phyloP scores from a whole-genome alignment of 768 basidiomycete genomes.

The Phlebiopsis flavidoalba region DNA sequence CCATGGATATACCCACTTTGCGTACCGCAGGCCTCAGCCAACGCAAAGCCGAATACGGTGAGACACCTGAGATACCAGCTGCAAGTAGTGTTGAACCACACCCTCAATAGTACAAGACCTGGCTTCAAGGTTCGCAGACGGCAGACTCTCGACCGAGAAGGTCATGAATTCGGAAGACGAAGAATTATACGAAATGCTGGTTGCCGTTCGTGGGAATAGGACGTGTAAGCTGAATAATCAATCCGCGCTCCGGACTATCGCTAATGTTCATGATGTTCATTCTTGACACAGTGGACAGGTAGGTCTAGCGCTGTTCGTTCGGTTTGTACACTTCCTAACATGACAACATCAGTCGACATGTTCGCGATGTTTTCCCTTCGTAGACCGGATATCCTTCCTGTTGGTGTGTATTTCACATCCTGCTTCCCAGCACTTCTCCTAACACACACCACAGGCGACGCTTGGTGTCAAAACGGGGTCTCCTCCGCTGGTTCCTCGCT shows the following conservation, averaged over 20 bases:
- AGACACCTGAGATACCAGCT: conserved; percentile 14
- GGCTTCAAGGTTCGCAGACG: conserved; percentile 75
- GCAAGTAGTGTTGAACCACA: background rate
- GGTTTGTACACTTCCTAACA: conserved; percentile 1
- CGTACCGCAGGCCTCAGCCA: conserved; percentile 72
- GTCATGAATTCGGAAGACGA: conserved; percentile 70
- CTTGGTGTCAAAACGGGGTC: conserved; percentile 77
- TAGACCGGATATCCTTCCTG: conserved; percentile 75
- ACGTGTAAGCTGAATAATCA: conserved; percentile 34
- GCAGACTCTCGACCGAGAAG: conserved; percentile 69
- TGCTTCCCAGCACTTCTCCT: conserved; percentile 2
- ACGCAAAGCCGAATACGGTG: conserved; percentile 90
- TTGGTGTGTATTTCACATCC: conserved; percentile 33
- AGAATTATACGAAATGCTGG: conserved; percentile 68
- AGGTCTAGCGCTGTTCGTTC: background rate
- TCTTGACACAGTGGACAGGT: background rate
- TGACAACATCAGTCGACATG: conserved; percentile 68
- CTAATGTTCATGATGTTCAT: background rate
- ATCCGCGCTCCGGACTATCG: background rate
- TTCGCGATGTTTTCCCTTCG: conserved; percentile 86
- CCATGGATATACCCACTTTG: conserved; percentile 52
- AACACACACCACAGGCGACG: conserved; percentile 48
- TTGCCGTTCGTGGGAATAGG: conserved; percentile 79
- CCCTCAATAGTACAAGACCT: conserved; percentile 61
- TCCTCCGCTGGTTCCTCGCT: conserved; percentile 64